phyloP scores from a whole-genome alignment of 2,329 filamentous ascomycete species.

The Lachnum nothofagi region DNA sequence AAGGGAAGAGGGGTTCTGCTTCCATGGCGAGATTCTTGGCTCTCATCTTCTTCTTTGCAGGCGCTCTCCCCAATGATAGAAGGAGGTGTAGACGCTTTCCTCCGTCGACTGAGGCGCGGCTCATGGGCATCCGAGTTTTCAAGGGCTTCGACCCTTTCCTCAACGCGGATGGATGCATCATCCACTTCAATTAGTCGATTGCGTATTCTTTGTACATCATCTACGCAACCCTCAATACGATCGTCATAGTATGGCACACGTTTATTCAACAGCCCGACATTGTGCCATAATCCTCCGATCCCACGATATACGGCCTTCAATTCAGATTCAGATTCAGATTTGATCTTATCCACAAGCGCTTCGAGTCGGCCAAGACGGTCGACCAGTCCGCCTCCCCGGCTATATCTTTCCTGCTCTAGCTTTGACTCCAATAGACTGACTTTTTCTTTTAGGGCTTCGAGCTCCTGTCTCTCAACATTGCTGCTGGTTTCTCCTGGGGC shows the following conservation, averaged over 20 bases:
- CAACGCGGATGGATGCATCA: conserved; percentile 33
- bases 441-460: conserved; percentile 45
- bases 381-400: conserved; percentile 23
- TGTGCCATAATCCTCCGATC: conserved; percentile 48
- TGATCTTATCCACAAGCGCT: conserved; percentile 49
- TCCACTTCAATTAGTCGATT: conserved; percentile 31
- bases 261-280: conserved; percentile 45
- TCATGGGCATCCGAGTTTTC: conserved; percentile 14
- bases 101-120: conserved; percentile 18
- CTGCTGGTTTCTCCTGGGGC: conserved; percentile 41
- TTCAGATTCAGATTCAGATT: conserved; percentile 47
- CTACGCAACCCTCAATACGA: conserved; percentile 47
- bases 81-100: conserved; percentile 30
- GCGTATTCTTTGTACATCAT: conserved; percentile 32
- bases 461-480: conserved; percentile 41
- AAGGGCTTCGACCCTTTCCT: conserved; percentile 29
- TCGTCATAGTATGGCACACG: conserved; percentile 49
- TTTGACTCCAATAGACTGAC: conserved; percentile 43
- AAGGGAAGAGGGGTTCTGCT: conserved; percentile 6
- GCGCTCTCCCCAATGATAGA: conserved; percentile 9
- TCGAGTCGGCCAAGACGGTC: conserved; percentile 41
- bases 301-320: conserved; percentile 52
- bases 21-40: conserved; percentile 3
- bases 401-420: conserved; percentile 34
- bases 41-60: conserved; percentile 9